phyloP scores from a whole-genome alignment of 2,329 filamentous ascomycete species.

The Fusarium kyushuense region DNA sequence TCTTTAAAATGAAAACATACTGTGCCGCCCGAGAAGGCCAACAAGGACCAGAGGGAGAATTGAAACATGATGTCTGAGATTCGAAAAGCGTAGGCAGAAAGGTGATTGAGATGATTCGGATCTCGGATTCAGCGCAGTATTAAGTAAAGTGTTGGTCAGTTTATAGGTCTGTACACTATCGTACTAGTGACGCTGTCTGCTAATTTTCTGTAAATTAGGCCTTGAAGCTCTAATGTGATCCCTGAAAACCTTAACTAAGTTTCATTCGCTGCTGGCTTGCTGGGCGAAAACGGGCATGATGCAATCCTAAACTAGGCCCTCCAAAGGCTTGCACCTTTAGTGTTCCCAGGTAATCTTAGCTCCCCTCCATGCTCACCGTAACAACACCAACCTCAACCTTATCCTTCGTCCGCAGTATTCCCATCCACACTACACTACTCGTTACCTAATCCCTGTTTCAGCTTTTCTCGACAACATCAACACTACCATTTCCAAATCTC shows the following conservation, averaged over 20 bases:
- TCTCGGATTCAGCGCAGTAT: background rate
- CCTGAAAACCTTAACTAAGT: background rate
- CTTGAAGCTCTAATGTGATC: background rate
- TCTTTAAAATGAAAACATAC: background rate
- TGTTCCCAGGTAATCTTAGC: background rate
- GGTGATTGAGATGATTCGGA: accelerated
- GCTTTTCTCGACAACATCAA: background rate
- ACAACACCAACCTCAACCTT: background rate
- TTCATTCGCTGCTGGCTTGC: background rate
- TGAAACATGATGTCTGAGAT: background rate
- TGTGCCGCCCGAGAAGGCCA: background rate
- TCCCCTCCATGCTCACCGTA: background rate
- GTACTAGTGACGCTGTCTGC: background rate
- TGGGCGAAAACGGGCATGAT: background rate
- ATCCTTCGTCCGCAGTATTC: background rate
- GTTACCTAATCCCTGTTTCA: accelerated
- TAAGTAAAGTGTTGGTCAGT: background rate
- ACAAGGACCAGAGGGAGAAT: background rate
- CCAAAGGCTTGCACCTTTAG: background rate
- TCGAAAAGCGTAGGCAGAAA: accelerated
- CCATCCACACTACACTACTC: background rate
- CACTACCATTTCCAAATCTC: accelerated
- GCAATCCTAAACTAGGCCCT: background rate
- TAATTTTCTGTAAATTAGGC: background rate
- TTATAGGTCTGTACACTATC: background rate